Conservation (phyloP, 352 stramenopile species). For the Phytopythium cucurbitacearum region DNA sequence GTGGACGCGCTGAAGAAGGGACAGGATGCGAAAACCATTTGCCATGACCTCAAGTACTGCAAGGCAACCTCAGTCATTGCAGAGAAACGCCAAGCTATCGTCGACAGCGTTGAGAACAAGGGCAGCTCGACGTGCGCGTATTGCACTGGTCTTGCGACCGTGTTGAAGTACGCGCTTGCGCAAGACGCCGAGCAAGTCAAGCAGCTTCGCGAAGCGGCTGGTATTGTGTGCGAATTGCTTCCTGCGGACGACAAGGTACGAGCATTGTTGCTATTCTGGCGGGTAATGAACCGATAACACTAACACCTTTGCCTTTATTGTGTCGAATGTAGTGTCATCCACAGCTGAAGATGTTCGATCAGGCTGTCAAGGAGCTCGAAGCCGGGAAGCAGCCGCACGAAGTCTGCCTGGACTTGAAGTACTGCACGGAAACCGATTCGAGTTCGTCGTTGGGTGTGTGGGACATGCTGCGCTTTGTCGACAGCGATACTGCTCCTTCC, state of each 20-base stretch:
- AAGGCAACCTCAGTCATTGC: constrained; percentile 4
- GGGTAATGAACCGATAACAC: background rate
- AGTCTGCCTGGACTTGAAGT: constrained; percentile 50
- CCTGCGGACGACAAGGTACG: constrained; percentile 55
- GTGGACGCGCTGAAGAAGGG: constrained; percentile 65
- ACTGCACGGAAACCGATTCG: constrained; percentile 22
- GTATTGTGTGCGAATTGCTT: constrained; percentile 62
- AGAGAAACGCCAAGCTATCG: constrained; percentile 1
- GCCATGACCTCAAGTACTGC: constrained; percentile 64
- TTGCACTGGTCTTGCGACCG: constrained; percentile 58
- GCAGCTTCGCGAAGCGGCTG: constrained; percentile 54
- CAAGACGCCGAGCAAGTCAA: constrained; percentile 56
- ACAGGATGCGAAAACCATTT: constrained; percentile 53
- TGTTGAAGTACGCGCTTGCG: constrained; percentile 52
- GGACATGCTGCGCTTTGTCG: constrained; percentile 40
- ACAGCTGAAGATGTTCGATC: constrained; percentile 66
- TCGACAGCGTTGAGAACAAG: constrained; percentile 10
- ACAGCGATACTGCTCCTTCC: constrained; percentile 27
- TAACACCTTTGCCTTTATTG: background rate
- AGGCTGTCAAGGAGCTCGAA: constrained; percentile 40
- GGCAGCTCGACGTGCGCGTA: constrained; percentile 47
- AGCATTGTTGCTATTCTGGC: background rate
- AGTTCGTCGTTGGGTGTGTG: constrained; percentile 16
- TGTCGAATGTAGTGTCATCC: constrained; percentile 38
- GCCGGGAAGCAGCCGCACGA: constrained; percentile 54